These are phyloP conservation scores for Discostella stelligeroides DNA, from an alignment of 108 stramenopile species.

Conservation along the genomic window DNA sequence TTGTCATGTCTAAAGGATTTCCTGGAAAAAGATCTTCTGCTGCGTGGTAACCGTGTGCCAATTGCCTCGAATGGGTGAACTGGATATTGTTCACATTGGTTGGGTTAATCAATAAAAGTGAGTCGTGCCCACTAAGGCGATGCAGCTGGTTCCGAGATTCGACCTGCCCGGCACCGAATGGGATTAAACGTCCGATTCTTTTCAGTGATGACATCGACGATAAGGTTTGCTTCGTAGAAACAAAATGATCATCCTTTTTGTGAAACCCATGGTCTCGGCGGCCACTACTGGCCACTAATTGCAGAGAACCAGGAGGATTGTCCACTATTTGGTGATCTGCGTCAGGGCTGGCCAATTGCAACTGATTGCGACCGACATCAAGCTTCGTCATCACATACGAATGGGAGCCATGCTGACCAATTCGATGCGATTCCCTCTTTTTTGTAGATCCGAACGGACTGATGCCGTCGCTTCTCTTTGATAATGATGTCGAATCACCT, in stretches of 20 bases:
- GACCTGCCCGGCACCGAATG: too few relatives aligned
- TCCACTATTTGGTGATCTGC: neutral
- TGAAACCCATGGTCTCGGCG: conserved; percentile 4
- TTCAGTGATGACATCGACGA: too few relatives aligned
- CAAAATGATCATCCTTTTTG: neutral
- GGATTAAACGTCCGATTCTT: too few relatives aligned
- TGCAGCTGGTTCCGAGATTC: too few relatives aligned
- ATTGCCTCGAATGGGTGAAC: too few relatives aligned
- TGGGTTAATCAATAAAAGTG: too few relatives aligned
- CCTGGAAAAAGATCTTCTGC: conserved; percentile 15
- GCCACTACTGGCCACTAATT: neutral
- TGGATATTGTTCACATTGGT: too few relatives aligned
- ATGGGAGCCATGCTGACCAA: conserved; percentile 26
- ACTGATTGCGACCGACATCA: conserved; percentile 17
- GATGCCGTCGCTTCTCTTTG: conserved; percentile 19
- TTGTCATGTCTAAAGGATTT: conserved; percentile 10
- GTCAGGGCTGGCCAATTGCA: conserved; percentile 10
- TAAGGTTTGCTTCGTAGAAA: too few relatives aligned
- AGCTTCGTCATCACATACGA: conserved; percentile 35
- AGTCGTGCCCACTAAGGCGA: too few relatives aligned
- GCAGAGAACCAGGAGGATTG: conserved; percentile 19
- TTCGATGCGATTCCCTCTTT: conserved; percentile 17
- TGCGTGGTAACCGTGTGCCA: conserved; percentile 2
- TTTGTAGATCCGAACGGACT: conserved; percentile 23
- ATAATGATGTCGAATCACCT: conserved; percentile 10